Evolutionary conservation across 805 yeast genomes (phyloP), one percentile per base, ranked within the genome.

Genomic region (Maudiozyma pseudohumilis): DNA sequence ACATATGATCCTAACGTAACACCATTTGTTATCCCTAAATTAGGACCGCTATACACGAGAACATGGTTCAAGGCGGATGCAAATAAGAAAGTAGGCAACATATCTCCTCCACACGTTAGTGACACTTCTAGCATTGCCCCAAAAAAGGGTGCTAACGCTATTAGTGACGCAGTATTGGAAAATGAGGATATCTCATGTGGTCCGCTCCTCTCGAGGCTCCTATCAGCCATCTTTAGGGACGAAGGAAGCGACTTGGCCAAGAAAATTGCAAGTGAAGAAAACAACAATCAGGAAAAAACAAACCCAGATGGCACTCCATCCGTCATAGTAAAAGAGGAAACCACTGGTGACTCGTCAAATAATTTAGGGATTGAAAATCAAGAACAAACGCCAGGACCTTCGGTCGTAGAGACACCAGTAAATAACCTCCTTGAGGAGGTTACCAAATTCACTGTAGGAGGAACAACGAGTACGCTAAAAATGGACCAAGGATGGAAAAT

Each of bases 61-160:
- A 69, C 75, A 5, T 92, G 98, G 97, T 73, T 79, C 11, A 83
- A 80, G 35, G 95, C 87, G 52, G 95, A 85, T 56, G 52, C 67
- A 52, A 65, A 68, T 39, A 67, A 44, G 53, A 73, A 54, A 36
- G 65, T 70, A 40, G 54, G 48, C 1, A 52, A 49, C 13, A 42
- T 48, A 6, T 62, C 77, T 8, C 70, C 77, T 3, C 69, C 74
- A 4, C 70, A 72, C 27, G 55, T 69, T 24, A 60, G 66, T 24
- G 72, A 70, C 35, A 61, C 72, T 38, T 50, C 65, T 4, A 44
- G 61, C 6, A 50, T 59, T 4, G 47, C 62, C 4, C 78, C 95
- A 0, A 77, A 71, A 43, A 82, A 80, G 5, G 66, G 79, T 1
- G 64, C 77, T 1, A 76, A 71, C 17, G 69, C 66, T 20, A 35